Evolutionary conservation across 2,329 filamentous ascomycete species (phyloP), one percentile per base, ranked within the genome.

Genomic region (Plenodomus tracheiphilus): DNA sequence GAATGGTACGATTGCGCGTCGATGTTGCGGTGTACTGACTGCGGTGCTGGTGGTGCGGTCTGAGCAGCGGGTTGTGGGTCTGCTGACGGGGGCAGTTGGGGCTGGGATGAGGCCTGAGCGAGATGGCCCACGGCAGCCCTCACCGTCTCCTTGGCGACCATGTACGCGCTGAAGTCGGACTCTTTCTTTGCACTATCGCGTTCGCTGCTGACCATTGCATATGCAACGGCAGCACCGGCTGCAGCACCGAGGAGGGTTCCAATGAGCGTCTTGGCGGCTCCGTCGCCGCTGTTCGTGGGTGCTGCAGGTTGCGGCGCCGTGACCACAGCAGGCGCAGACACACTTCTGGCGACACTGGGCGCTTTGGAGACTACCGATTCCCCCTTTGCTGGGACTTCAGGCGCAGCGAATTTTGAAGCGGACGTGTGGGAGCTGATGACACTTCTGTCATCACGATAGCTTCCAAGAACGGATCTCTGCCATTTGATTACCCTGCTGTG

Each of bases 241-340:
- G 89, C 89, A 25, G 88, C 89, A 37, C 89, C 90, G 41, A 96
- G 79, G 10, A 95, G 77, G 7, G 88, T 87, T 7, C 90, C 88
- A 39, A 94, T 79, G 36, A 92, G 79, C 17, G 84, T 82, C 58
- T 85, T 85, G 35, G 83, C 79, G 41, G 77, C 79, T 34, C 82
- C 73, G 4, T 81, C 72, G 39, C 78, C 68, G 40, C 49, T 55
- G 39, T 69, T 70, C 16, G 60, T 55, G 21, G 64, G 56, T 36
- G 65, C 53, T 4, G 52, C 58, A 11, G 28, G 28, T 41, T 66
- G 61, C 34, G 61, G 57, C 34, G 67, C 59, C 32, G 57, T 36
- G 32, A 46, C 30, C 8, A 52, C 45, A 36, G 55, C 56, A 21
- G 71, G 67, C 38, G 65, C 70, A 25, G 72, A 72, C 20, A 62